A percentile compares a stretch with the other conserved stretches of the same genome.
Evolutionary conservation across 2,329 filamentous ascomycete genomes (phyloP).

Genomic region (Hortaea werneckii): DNA sequence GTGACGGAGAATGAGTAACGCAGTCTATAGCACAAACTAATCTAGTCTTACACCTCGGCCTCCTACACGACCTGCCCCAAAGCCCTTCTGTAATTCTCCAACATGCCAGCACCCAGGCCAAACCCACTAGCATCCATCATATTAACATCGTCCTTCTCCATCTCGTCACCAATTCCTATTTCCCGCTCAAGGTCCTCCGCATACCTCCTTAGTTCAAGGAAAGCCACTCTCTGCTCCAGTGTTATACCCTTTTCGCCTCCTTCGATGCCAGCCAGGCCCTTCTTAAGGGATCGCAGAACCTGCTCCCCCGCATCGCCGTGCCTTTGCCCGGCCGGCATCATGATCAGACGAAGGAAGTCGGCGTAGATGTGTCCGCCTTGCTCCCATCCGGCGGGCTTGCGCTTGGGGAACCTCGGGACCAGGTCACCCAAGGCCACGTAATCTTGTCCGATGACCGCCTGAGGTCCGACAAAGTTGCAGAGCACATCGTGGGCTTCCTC

Average conservation of each 20-base stretch:
- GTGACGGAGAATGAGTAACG: too few species aligned
- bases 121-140: not conserved
- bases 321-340: conserved; percentile 18
- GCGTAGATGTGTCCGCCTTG: conserved; percentile 69
- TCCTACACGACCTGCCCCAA: not conserved
- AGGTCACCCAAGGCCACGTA: conserved; percentile 59
- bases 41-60: too few species aligned
- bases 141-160: conserved; percentile 15
- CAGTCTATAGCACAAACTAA: too few species aligned
- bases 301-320: conserved; percentile 23
- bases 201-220: conserved; percentile 70
- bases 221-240: conserved; percentile 53
- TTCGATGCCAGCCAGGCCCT: conserved; percentile 30
- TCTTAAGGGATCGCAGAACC: conserved; percentile 19
- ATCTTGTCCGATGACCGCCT: conserved; percentile 71
- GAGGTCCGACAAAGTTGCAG: conserved; percentile 68
- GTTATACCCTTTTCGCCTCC: conserved; percentile 34
- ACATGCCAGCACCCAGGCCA: conserved; percentile 1
- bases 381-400: conserved; percentile 53
- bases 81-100: conserved; percentile 1
- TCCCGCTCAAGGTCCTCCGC: conserved; percentile 56
- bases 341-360: conserved; percentile 11
- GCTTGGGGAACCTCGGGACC: conserved; percentile 58
- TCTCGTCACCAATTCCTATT: conserved; percentile 6
- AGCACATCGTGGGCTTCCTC: conserved; percentile 79